Evolutionary conservation across 352 stramenopile species (phyloP), one percentile per base, ranked within the genome.

Genomic region (Blastocystis sp.): DNA sequence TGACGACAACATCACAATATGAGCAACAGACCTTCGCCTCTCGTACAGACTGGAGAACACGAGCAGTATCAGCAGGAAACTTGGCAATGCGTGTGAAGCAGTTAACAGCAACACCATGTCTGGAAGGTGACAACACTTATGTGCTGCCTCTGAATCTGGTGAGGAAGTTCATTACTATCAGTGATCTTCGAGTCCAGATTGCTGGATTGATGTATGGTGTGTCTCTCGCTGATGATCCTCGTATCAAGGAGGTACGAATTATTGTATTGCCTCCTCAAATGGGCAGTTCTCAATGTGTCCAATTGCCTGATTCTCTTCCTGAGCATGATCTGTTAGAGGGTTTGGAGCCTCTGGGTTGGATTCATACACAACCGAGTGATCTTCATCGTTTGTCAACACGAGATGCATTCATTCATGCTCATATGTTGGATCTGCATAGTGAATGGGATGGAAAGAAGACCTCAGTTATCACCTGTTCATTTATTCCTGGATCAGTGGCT

Each of bases 81-180:
- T 90, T 99, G 78, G 94, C 98, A 89, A 88, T 99, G 66, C 94
- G 97, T 88, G 99, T 96, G 5, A 98, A 98, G 89, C 95, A 99
- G 90, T 98, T 99, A 88, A 99, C 99, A 91, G 96, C 99, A 35
- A 97, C 93, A 12, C 98, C 95, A 16, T 78, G 54, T 54, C 54
- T 86, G 54, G 74, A 88, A 19, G 61, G 73, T 32, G 88, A 91
- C 27, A 95, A 97, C 83, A 99, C 96, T 16, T 99, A 99, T 91
- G 96, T 99, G 51, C 88, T 99, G 43, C 96, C 96, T 1, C 98
- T 99, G 90, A 99, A 99, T 89, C 94, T 99, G 87, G 91, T 99
- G 1, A 97, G 96, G 86, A 98, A 98, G 90, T 98, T 99, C 88
- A 98, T 99, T 78, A 98, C 93, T n/a, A 93, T 98, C 71, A 91